Evolutionary conservation across 768 basidiomycete genomes (phyloP), one percentile per base, ranked within the genome.

Genomic region (Termitomyces sp.): DNA sequence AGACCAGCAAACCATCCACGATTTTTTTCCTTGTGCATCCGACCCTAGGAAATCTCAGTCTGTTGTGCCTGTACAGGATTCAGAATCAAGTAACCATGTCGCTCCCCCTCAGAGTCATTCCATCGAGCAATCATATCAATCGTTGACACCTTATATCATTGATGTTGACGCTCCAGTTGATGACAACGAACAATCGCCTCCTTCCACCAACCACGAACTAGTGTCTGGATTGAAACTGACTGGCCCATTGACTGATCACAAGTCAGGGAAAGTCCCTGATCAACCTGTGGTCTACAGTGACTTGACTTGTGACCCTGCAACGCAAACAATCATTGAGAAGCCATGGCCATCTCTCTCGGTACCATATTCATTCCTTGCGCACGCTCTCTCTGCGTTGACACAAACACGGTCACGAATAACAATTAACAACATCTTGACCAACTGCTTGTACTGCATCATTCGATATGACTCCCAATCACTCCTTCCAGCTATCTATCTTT

Each of bases 401-500:
- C 68, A 76, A 44, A 93, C 91, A 0, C 82, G 84, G 31, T 92
- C 91, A 20, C 82, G 91, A 25, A 88, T 84, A 48, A 65, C 74
- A 32, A 91, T 92, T 52, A 66, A 84, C 56, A 83, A 87, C 62
- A 79, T 77, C 16, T 69, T 91, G 53, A 86, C 86, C 35, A 96
- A 95, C 62, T 77, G 87, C 27, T 69, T 96, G 9, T 85, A 88
- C 27, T 77, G 82, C 20, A 77, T 96, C 50, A 76, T 85, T 56
- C 66, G 72, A 36, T 80, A 84, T 60, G 83, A 93, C 62, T 81
- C 89, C 0, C 52, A 75, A 20, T 88, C 90, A 38, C 78, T 96
- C 41, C 72, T 88, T 43, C 80, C 89, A n/a, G 78, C 89, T 33
- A 71, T 93, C 7, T 94, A 93, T 66, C 81, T 94, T 20, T 74